A percentile compares a stretch with the other conserved stretches of the same genome.
phyloP scores from a whole-genome alignment of 2,329 filamentous ascomycete genomes.

The Stagonosporopsis chrysanthemi region DNA sequence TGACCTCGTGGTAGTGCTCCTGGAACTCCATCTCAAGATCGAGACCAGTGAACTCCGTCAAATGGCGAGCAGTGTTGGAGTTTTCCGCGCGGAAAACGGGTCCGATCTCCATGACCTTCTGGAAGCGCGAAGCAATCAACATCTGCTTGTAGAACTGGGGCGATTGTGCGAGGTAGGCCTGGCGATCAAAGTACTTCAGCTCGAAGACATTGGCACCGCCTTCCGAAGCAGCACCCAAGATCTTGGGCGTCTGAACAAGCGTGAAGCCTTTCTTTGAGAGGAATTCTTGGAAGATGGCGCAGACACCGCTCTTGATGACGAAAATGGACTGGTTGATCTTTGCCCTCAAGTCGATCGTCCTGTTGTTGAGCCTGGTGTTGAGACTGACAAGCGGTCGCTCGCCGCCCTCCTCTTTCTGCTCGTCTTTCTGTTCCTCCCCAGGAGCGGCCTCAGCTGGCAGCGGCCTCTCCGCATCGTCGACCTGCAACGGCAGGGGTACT shows the following conservation, averaged over 20 bases:
- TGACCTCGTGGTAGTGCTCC: slow-evolving; percentile 78
- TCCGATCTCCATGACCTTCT: slow-evolving; percentile 79
- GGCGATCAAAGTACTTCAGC: slow-evolving; percentile 85
- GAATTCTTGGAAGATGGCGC: slow-evolving; percentile 78
- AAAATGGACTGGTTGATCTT: slow-evolving; percentile 92
- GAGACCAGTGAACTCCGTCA: slow-evolving; percentile 89
- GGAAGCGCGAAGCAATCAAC: slow-evolving; percentile 79
- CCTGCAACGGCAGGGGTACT: slow-evolving; percentile 66
- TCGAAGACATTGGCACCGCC: slow-evolving; percentile 92
- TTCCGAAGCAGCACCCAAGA: slow-evolving; percentile 90
- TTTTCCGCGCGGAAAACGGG: slow-evolving; percentile 89
- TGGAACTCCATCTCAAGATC: slow-evolving; percentile 92
- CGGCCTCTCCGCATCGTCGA: slow-evolving; percentile 60
- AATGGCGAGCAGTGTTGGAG: slow-evolving; percentile 81
- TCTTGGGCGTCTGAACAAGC: slow-evolving; percentile 86
- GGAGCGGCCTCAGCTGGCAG: slow-evolving; percentile 58
- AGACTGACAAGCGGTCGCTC: slow-evolving; percentile 76
- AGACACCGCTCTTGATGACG: slow-evolving; percentile 70
- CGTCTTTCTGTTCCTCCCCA: slow-evolving; percentile 56
- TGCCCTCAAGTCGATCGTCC: slow-evolving; percentile 88
- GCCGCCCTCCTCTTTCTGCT: slow-evolving; percentile 61
- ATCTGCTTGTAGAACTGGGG: slow-evolving; percentile 91
- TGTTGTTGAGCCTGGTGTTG: slow-evolving; percentile 87
- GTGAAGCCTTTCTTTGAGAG: slow-evolving; percentile 77
- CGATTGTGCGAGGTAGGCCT: slow-evolving; percentile 80